Evolutionary conservation across 768 basidiomycete species (phyloP).

Genomic region (Nidula microcarpa): DNA sequence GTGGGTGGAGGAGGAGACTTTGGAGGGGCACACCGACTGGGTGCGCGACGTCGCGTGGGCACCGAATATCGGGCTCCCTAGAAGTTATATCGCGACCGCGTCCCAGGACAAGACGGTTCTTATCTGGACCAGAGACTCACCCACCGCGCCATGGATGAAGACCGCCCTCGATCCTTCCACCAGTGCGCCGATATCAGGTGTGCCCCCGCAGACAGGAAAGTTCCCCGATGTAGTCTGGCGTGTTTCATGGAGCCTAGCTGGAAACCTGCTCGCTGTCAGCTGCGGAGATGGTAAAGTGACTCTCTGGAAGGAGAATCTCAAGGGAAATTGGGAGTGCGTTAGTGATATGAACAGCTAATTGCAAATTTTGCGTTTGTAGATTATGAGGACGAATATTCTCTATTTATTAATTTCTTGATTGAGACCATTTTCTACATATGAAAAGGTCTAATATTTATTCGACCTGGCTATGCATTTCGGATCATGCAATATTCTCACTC

Average conservation of each 20-base stretch:
- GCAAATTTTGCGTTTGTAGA: constrained; percentile 4
- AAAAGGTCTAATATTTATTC: neutral
- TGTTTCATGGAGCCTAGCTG: constrained; percentile 97
- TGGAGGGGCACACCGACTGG: constrained; percentile 96
- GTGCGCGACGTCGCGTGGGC: constrained; percentile 99
- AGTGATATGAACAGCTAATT: constrained; percentile 86
- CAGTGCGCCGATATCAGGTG: constrained; percentile 39
- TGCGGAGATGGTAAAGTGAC: constrained; percentile 98
- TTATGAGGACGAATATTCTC: neutral
- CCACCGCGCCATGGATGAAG: constrained; percentile 74
- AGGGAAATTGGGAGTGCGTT: constrained; percentile 95
- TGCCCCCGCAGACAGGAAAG: constrained; percentile 56
- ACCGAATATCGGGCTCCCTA: constrained; percentile 91
- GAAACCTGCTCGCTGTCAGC: constrained; percentile 93
- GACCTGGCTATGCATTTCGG: too few relatives aligned
- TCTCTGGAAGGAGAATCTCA: constrained; percentile 96
- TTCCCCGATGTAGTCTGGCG: constrained; percentile 99
- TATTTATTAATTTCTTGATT: neutral
- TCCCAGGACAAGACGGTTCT: constrained; percentile 91
- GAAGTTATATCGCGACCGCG: constrained; percentile 94
- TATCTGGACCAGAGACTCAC: constrained; percentile 87
- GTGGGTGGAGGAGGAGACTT: constrained; percentile 87
- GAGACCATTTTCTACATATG: neutral
- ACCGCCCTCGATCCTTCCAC: constrained; percentile 73
- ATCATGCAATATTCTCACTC: too few relatives aligned